Base-by-base conservation (phyloP, 139 green algal genomes). In the Ettlia oleoabundans region DNA sequence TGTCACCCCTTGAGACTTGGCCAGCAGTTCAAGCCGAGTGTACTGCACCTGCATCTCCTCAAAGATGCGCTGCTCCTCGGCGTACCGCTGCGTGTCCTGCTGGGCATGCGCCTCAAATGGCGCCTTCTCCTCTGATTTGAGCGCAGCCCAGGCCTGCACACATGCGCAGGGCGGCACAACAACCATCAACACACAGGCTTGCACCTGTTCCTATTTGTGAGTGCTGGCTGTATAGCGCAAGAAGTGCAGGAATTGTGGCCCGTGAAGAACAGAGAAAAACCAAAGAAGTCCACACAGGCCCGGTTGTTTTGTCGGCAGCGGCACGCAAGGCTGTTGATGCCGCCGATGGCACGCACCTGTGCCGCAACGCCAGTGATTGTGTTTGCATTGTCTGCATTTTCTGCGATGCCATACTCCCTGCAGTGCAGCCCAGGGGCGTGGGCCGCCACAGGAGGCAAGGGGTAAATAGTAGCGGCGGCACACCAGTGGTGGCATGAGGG, bases 31-130 rank as follows among this genome's bases (percentile, higher is more conserved):
- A 5, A 80, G 53, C 22, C 58, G 37, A 15, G 26, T 4, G 35
- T 80, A 80, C 26, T 80, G 53, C 2, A 61, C 47, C 62, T 90
- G 84, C 71, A 91, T 83, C 18, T 85, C 66, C 35, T 28, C 35
- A 53, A 55, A 69, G 6, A 51, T n/a, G 5, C 35, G 65, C 51
- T 80, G 65, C 18, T 90, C 82, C 15, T 75, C 24, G 19, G 70
- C 64, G 69, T 82, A 90, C 4, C 76, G 77, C 2, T 30, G 21
- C 0, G 18, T n/a, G 37, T 90, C 80, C 28, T 55, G 9, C 5
- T 33, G 35, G 28, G 81, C 81, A 30, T 40, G 71, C 4, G 21
- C 24, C n/a, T 86, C 67, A 40, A 82, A 85, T 0, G 80, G 80
- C 3, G 15, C 58, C 0, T 53, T 37, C 64, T 82, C 61, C 5